A percentile compares a stretch with the other conserved stretches of the same genome.
Evolutionary conservation across 1,284 basidiomycete genomes (phyloP).

Genomic region (Xanthoconium separans): DNA sequence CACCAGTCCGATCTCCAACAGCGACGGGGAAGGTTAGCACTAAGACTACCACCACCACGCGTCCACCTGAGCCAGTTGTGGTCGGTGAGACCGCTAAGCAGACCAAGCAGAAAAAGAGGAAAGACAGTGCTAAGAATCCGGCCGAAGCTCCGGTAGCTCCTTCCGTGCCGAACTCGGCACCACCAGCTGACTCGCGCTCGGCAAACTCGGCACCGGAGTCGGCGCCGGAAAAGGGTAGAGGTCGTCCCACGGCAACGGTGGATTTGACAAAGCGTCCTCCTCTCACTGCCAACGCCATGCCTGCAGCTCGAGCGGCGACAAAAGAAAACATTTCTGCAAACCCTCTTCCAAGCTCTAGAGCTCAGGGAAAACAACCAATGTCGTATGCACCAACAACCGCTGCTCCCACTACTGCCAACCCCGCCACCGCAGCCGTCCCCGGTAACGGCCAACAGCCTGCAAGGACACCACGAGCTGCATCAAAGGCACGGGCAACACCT

Average conservation of each 20-base stretch:
- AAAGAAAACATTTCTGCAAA: slow-evolving; percentile 40
- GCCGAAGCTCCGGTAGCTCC: slow-evolving; percentile 24
- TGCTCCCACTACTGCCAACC: slow-evolving; percentile 27
- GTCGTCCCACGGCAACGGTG: slow-evolving; percentile 39
- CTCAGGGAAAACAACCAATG: slow-evolving; percentile 79
- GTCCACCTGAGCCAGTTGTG: slow-evolving; percentile 12
- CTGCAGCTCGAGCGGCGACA: slow-evolving; percentile 38
- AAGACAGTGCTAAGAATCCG: slow-evolving; percentile 18
- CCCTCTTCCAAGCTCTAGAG: slow-evolving; percentile 61
- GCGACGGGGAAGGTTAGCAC: slow-evolving; percentile 17
- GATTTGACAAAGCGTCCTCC: slow-evolving; percentile 39
- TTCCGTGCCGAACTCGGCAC: slow-evolving; percentile 33
- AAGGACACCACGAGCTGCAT: slow-evolving; percentile 56
- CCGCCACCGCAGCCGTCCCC: slow-evolving; percentile 33
- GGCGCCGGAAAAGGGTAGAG: slow-evolving; percentile 35
- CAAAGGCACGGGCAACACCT: slow-evolving; percentile 63
- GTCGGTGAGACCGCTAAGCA: slow-evolving; percentile 29
- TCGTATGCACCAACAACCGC: slow-evolving; percentile 41
- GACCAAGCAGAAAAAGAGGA: slow-evolving; percentile 39
- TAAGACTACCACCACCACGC: slow-evolving; percentile 29
- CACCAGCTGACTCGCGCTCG: slow-evolving; percentile 17
- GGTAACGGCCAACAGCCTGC: slow-evolving; percentile 39
- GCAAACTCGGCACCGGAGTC: slow-evolving; percentile 33
- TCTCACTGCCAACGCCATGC: slow-evolving; percentile 43
- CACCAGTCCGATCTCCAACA: slow-evolving; percentile 16